phyloP scores from a whole-genome alignment of 2,329 filamentous ascomycete genomes.

The Neonectria ditissima region DNA sequence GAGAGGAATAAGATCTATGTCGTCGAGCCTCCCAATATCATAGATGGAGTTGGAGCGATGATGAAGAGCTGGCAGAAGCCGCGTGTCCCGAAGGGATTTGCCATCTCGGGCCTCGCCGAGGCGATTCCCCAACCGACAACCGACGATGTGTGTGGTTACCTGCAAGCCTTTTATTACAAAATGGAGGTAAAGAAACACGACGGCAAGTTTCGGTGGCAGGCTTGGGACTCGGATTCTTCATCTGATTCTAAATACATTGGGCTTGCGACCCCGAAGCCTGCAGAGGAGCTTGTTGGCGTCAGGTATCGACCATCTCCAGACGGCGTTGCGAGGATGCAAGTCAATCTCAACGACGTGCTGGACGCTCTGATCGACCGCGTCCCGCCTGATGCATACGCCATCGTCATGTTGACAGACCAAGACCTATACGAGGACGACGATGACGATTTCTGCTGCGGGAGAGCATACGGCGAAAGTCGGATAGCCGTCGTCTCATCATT shows the following conservation, averaged over 20 bases:
- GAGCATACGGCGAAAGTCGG: slow-evolving; percentile 73
- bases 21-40: slow-evolving; percentile 57
- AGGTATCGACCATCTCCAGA: slow-evolving; percentile 63
- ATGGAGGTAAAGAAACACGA: slow-evolving; percentile 61
- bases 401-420: slow-evolving; percentile 69
- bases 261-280: slow-evolving; percentile 50
- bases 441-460: slow-evolving; percentile 74
- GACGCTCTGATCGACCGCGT: slow-evolving; percentile 66
- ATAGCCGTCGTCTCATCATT: slow-evolving; percentile 72
- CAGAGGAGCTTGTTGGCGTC: slow-evolving; percentile 59
- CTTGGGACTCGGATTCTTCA: slow-evolving; percentile 56
- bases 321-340: slow-evolving; percentile 59
- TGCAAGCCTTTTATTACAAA: slow-evolving; percentile 64
- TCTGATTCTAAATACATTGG: slow-evolving; percentile 55
- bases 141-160: slow-evolving; percentile 51
- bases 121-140: slow-evolving; percentile 39
- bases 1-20: slow-evolving; percentile 66
- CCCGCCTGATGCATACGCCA: slow-evolving; percentile 68
- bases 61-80: slow-evolving; percentile 59
- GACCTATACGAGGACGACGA: slow-evolving; percentile 75
- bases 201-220: slow-evolving; percentile 56
- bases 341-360: slow-evolving; percentile 72
- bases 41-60: slow-evolving; percentile 45
- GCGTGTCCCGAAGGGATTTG: slow-evolving; percentile 18
- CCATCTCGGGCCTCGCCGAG: slow-evolving; percentile 8